Evolutionary conservation across 2,329 filamentous ascomycete species (phyloP).

Genomic region (Chrysoporthe puriensis): DNA sequence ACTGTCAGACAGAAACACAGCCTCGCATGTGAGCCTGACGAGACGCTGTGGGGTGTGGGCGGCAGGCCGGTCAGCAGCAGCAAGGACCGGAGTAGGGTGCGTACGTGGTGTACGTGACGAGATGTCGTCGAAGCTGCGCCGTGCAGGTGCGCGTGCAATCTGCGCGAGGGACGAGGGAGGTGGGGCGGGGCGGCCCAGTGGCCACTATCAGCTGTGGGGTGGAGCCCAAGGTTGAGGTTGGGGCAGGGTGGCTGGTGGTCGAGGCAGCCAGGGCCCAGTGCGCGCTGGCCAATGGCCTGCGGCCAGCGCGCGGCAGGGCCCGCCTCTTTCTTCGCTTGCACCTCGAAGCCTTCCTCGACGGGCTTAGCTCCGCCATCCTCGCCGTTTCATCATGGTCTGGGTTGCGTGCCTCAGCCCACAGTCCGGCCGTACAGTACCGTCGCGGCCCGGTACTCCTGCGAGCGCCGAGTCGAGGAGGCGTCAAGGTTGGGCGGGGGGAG

Average conservation of each 20-base stretch:
- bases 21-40: slow-evolving; percentile 2
- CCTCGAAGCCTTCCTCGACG: slow-evolving; percentile 17
- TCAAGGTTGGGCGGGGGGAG: too few species aligned
- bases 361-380: slow-evolving; percentile 15
- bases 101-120: background rate
- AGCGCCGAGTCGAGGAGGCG: too few species aligned
- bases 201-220: background rate
- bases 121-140: background rate
- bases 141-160: background rate
- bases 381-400: slow-evolving; percentile 19
- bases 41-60: background rate
- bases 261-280: background rate
- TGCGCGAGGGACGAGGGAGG: background rate
- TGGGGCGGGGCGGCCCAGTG: background rate
- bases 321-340: slow-evolving; percentile 13
- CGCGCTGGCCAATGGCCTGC: background rate
- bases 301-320: background rate
- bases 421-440: background rate
- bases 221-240: background rate
- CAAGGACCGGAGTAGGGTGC: slow-evolving; percentile 1
- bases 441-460: too few species aligned
- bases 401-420: slow-evolving; percentile 10
- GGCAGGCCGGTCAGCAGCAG: background rate
- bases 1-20: slow-evolving; percentile 2
- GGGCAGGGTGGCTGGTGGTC: too few species aligned